Conservation (phyloP, 441 rosid species). For the Euphorbia corollata region DNA sequence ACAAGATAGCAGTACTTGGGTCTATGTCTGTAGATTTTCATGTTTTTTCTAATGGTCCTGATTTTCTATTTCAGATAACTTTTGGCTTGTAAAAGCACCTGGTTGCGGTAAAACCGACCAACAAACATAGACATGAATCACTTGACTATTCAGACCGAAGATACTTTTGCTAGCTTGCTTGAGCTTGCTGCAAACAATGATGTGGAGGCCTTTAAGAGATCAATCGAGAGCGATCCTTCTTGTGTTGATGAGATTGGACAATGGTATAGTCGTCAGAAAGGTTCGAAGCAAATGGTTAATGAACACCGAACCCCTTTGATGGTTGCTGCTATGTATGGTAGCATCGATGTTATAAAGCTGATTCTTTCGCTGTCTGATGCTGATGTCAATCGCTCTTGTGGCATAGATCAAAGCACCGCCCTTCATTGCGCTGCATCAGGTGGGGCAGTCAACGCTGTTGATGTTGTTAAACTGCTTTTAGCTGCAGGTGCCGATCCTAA, state of each 20-base stretch:
- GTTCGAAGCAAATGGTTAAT: constrained; percentile 35
- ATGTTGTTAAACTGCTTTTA: constrained; percentile 36
- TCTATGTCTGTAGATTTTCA: too few species aligned
- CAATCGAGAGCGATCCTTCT: constrained; percentile 22
- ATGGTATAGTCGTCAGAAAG: constrained; percentile 52
- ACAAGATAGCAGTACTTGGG: background rate
- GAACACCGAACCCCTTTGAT: constrained; percentile 40
- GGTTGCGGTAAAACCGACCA: too few species aligned
- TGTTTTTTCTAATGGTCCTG: constrained; percentile 12
- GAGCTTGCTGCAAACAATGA: constrained; percentile 65
- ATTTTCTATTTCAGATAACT: constrained; percentile 27
- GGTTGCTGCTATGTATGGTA: constrained; percentile 57
- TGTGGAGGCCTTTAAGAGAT: constrained; percentile 32
- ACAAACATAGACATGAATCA: constrained; percentile 29
- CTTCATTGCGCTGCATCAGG: constrained; percentile 51
- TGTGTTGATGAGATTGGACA: constrained; percentile 36
- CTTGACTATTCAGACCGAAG: constrained; percentile 22
- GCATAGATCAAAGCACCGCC: constrained; percentile 38
- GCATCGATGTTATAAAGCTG: constrained; percentile 41
- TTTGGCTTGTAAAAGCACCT: too few species aligned
- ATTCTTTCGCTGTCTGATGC: constrained; percentile 37
- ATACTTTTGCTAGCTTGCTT: constrained; percentile 44
- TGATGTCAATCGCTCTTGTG: constrained; percentile 32
- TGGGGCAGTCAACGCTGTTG: constrained; percentile 36
- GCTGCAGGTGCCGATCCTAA: constrained; percentile 39